phyloP scores from a whole-genome alignment of 2,329 filamentous ascomycete species.

The Berkeleyomyces rouxiae region DNA sequence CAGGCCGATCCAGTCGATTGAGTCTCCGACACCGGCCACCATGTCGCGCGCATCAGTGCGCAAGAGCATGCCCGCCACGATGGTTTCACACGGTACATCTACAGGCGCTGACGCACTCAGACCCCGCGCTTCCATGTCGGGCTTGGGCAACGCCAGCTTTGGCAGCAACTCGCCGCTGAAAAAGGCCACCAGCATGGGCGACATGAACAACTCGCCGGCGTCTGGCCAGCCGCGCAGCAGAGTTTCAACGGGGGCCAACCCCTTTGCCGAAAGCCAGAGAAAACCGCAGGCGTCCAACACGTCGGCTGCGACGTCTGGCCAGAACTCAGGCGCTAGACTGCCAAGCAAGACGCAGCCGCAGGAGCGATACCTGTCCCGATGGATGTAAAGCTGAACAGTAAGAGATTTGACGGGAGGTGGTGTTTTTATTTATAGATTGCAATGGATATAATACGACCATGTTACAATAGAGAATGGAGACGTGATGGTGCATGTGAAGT shows the following conservation, averaged over 20 bases:
- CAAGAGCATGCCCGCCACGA: slow-evolving; percentile 5
- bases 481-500: too few relatives aligned
- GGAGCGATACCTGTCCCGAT: too few relatives aligned
- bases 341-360: too few relatives aligned
- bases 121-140: neutral
- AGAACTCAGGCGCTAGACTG: too few relatives aligned
- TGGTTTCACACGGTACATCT: slow-evolving; percentile 8
- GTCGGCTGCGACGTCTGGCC: too few relatives aligned
- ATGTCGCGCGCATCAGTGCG: neutral
- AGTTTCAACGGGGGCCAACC: neutral
- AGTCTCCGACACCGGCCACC: neutral
- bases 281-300: too few relatives aligned
- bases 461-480: too few relatives aligned
- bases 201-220: slow-evolving; percentile 33
- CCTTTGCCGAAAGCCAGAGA: slow-evolving; percentile 4
- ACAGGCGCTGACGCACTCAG: neutral
- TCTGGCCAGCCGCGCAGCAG: slow-evolving; percentile 20
- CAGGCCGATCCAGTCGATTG: slow-evolving; percentile 2
- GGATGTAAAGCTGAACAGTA: too few relatives aligned
- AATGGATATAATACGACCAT: too few relatives aligned
- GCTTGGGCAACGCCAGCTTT: slow-evolving; percentile 20
- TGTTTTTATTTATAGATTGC: too few relatives aligned
- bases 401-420: too few relatives aligned
- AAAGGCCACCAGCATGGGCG: slow-evolving; percentile 50
- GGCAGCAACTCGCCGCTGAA: slow-evolving; percentile 74